These are phyloP conservation scores for Kwoniella shandongensis DNA, from an alignment of 768 basidiomycete genomes.

Conservation along the genomic window DNA sequence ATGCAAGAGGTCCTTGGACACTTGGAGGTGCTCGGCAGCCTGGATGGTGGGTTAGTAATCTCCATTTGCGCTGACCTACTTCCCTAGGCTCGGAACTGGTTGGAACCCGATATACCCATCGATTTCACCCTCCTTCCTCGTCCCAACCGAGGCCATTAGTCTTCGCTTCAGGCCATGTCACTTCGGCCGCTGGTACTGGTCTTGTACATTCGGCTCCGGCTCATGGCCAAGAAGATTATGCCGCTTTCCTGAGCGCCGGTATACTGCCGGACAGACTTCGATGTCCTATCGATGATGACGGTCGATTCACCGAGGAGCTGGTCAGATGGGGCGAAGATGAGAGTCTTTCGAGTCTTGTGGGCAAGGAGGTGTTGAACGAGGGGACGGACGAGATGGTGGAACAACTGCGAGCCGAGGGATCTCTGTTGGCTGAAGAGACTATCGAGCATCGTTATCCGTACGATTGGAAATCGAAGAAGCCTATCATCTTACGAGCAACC, in stretches of 20 bases:
- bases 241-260: slow-evolving; percentile 58
- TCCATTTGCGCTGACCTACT: background rate
- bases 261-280: slow-evolving; percentile 58
- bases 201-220: slow-evolving; percentile 94
- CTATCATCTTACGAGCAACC: slow-evolving; percentile 87
- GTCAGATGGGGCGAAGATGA: slow-evolving; percentile 61
- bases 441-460: slow-evolving; percentile 89
- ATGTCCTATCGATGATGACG: slow-evolving; percentile 79
- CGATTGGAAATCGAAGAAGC: slow-evolving; percentile 93
- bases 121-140: slow-evolving; percentile 58
- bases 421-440: slow-evolving; percentile 66
- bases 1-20: slow-evolving; percentile 51
- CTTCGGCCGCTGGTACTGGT: slow-evolving; percentile 84
- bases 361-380: slow-evolving; percentile 69
- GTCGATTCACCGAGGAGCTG: slow-evolving; percentile 67
- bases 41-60: slow-evolving; percentile 45
- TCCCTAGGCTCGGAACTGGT: slow-evolving; percentile 61
- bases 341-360: slow-evolving; percentile 60
- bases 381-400: slow-evolving; percentile 69
- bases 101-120: slow-evolving; percentile 62
- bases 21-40: slow-evolving; percentile 39
- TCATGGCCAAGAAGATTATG: slow-evolving; percentile 90
- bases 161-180: slow-evolving; percentile 74
- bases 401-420: slow-evolving; percentile 60
- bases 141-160: slow-evolving; percentile 55